Percentiles rank a stretch among this genome's conserved stretches.
These are phyloP conservation scores for Somion occarium DNA, from an alignment of 1,284 basidiomycete species.

Conservation along the genomic window DNA sequence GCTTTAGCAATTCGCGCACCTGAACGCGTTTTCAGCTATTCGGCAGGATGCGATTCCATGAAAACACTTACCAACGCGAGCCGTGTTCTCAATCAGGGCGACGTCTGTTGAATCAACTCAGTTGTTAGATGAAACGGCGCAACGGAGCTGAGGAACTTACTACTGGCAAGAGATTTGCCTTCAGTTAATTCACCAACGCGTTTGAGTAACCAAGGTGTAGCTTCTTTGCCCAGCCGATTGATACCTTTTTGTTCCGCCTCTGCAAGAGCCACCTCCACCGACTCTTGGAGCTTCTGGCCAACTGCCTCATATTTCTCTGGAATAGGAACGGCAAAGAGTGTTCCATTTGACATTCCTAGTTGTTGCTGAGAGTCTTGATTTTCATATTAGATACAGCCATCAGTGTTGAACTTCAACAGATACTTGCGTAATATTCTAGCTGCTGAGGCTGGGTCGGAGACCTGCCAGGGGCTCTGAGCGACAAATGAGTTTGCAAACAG, in stretches of 20 bases:
- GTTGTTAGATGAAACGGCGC: background rate
- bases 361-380: constrained; percentile 53
- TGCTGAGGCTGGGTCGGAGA: constrained; percentile 55
- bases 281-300: constrained; percentile 71
- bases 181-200: constrained; percentile 81
- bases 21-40: constrained; percentile 22
- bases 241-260: constrained; percentile 86
- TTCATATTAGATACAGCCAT: background rate
- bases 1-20: constrained; percentile 80
- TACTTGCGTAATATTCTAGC: constrained; percentile 68
- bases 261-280: constrained; percentile 81
- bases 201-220: constrained; percentile 91
- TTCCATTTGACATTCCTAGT: constrained; percentile 66
- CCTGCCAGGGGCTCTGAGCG: constrained; percentile 64
- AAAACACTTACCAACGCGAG: constrained; percentile 61
- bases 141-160: constrained; percentile 35
- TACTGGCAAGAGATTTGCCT: constrained; percentile 70
- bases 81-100: constrained; percentile 91
- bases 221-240: constrained; percentile 82
- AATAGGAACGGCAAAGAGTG: constrained; percentile 88
- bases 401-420: too few relatives aligned
- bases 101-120: constrained; percentile 52
- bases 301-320: constrained; percentile 69
- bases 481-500: background rate
- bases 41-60: background rate